Evolutionary conservation across 1,284 basidiomycete genomes (phyloP).

Genomic region (Boletus nobilissimus): DNA sequence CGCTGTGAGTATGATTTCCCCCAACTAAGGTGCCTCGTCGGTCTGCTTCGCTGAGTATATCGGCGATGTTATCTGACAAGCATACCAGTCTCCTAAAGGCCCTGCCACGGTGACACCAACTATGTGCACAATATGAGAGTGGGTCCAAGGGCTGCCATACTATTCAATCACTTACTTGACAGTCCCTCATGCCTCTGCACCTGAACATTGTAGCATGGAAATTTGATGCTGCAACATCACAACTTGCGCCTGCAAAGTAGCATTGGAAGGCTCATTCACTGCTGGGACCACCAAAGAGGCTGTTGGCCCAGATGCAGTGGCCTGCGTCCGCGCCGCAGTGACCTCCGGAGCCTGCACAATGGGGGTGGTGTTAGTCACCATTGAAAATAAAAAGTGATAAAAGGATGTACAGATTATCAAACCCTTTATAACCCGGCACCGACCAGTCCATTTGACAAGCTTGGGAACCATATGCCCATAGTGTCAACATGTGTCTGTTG

Average conservation of each 20-base stretch:
- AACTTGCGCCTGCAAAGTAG: neutral
- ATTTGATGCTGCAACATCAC: neutral
- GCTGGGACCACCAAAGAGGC: neutral
- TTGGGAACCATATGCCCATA: neutral
- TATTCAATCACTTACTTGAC: too few species aligned
- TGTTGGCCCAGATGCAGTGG: neutral
- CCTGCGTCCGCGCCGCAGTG: neutral
- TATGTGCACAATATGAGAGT: too few species aligned
- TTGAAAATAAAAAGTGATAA: neutral
- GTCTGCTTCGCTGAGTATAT: too few species aligned
- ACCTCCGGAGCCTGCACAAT: neutral
- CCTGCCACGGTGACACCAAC: too few species aligned
- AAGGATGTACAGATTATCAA: neutral
- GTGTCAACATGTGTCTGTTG: too few species aligned
- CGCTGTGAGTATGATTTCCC: too few species aligned
- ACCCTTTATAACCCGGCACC: neutral
- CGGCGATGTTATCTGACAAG: too few species aligned
- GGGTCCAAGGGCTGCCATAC: too few species aligned
- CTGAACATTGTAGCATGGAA: neutral
- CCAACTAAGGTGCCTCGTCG: too few species aligned
- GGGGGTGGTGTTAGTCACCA: neutral
- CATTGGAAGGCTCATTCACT: neutral
- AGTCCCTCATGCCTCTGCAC: neutral
- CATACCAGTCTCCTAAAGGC: too few species aligned
- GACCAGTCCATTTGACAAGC: neutral